Percentiles rank a stretch among this genome's conserved stretches.
phyloP scores from a whole-genome alignment of 1,284 basidiomycete genomes.

The Papiliotrema fonsecae region DNA sequence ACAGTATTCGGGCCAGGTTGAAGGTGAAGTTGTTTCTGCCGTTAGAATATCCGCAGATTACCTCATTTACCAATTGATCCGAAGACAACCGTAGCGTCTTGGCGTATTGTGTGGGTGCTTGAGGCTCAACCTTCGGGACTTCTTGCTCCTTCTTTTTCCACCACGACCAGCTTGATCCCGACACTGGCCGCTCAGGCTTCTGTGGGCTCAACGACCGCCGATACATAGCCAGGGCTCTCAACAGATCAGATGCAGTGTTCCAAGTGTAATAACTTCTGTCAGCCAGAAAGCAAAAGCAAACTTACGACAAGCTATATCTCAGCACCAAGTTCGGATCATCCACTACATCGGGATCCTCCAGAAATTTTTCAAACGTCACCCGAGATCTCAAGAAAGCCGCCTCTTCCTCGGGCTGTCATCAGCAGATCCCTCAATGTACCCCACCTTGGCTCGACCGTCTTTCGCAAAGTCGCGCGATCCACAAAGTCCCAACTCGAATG shows the following conservation, averaged over 20 bases:
- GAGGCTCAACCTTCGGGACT: background rate
- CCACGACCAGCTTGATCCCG: constrained; percentile 44
- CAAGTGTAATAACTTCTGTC: constrained; percentile 50
- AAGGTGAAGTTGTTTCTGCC: constrained; percentile 76
- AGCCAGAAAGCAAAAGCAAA: constrained; percentile 1
- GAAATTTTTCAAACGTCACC: constrained; percentile 52
- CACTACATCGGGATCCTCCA: constrained; percentile 50
- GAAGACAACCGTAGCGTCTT: constrained; percentile 87
- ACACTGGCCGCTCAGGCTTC: constrained; percentile 10
- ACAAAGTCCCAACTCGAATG: constrained; percentile 52
- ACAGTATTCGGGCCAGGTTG: constrained; percentile 87
- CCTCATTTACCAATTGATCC: constrained; percentile 63
- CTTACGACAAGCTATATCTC: constrained; percentile 47
- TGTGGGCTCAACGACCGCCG: constrained; percentile 43
- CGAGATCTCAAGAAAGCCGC: constrained; percentile 47
- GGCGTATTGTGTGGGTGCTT: constrained; percentile 57
- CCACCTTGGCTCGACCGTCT: constrained; percentile 20
- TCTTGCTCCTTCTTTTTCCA: constrained; percentile 39
- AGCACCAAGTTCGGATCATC: constrained; percentile 52
- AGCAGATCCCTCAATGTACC: constrained; percentile 1
- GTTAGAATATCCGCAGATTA: background rate
- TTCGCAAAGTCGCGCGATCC: constrained; percentile 35
- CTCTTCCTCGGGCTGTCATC: constrained; percentile 25
- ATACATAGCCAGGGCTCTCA: constrained; percentile 52
- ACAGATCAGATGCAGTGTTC: constrained; percentile 51